Evolutionary conservation across 352 stramenopile species (phyloP), one percentile per base, ranked within the genome.

Genomic region (Phytopythium delawarense): DNA sequence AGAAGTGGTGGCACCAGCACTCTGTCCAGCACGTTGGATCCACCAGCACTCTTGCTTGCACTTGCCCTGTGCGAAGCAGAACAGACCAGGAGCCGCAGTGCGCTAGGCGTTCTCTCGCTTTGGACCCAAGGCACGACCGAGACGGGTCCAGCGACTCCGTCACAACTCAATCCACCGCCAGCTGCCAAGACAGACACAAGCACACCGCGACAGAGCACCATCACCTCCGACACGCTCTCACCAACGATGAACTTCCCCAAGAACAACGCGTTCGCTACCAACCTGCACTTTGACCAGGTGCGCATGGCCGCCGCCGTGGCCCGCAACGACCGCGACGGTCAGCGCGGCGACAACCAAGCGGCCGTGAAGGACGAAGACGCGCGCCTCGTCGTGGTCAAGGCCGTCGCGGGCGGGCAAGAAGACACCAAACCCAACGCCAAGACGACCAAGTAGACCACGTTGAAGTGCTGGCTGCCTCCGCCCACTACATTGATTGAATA

Each of bases 241-340:
- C 46, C 32, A 34, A 15, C 11, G 7, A 52, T 52, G 46, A 52
- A 52, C 23, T 34, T 52, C 23, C 4, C 23, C 23, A 32, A n/a
- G 46, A 52, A 35, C 46, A 16, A 34, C 46, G 46, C 23, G 23
- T 52, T 52, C 23, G 23, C 34, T 21, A 52, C 46, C 46, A 52
- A 52, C 46, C 46, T 52, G 46, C 21, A 52, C 23, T 52, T 52
- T 21, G 46, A 52, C 23, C 21, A 52, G 6, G 46, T 52, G 46
- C 46, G 46, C 46, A 35, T 52, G 23, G 23, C 46, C 13, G 23
- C 46, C n/a, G 46, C 46, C 21, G 35, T n/a, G 46, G 15, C 11
- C 23, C 23, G 28, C 28, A 32, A 4, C 46, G 46, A 35, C 23
- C 4, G 9, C 23, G 23, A 52, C 5, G 23, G 15, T 15, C 21